Evolutionary conservation across 2,329 filamentous ascomycete species (phyloP).

Genomic region (Pestalotiopsis sp.): DNA sequence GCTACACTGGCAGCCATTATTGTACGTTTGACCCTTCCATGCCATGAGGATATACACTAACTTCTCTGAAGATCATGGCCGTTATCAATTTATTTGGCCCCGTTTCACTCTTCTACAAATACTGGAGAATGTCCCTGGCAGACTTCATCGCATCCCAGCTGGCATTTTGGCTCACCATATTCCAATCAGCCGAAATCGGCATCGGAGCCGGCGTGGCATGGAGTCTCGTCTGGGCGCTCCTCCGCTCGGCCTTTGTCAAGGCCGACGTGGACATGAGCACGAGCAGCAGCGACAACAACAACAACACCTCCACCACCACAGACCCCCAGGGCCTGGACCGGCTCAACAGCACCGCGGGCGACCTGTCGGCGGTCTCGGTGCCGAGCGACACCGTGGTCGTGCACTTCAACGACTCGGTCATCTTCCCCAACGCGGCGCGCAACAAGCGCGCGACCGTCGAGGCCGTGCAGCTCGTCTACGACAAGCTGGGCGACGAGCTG

Average conservation of each 20-base stretch:
- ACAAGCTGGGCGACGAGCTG: slow-evolving; percentile 22
- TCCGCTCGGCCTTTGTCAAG: slow-evolving; percentile 56
- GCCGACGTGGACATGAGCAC: slow-evolving; percentile 27
- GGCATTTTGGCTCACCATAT: slow-evolving; percentile 66
- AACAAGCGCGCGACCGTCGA: slow-evolving; percentile 29
- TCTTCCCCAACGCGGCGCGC: slow-evolving; percentile 64
- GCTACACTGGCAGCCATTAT: slow-evolving; percentile 67
- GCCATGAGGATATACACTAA: neutral
- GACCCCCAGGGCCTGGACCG: slow-evolving; percentile 17
- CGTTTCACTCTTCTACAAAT: slow-evolving; percentile 61
- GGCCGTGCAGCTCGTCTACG: slow-evolving; percentile 32
- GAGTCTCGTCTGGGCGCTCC: slow-evolving; percentile 62
- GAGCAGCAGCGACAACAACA: slow-evolving; percentile 27
- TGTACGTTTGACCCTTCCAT: slow-evolving; percentile 28
- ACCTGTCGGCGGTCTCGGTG: slow-evolving; percentile 29
- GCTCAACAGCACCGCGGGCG: slow-evolving; percentile 25
- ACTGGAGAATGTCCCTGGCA: slow-evolving; percentile 66
- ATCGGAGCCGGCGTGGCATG: slow-evolving; percentile 63
- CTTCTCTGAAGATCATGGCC: slow-evolving; percentile 52
- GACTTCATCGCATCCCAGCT: slow-evolving; percentile 67
- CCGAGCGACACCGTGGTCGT: slow-evolving; percentile 57
- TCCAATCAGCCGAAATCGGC: slow-evolving; percentile 61
- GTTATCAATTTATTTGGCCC: slow-evolving; percentile 64
- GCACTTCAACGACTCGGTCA: slow-evolving; percentile 57
- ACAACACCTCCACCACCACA: slow-evolving; percentile 21